Base-by-base conservation (phyloP, 1,139 yeast species). In the Suhomyces kunorum region DNA sequence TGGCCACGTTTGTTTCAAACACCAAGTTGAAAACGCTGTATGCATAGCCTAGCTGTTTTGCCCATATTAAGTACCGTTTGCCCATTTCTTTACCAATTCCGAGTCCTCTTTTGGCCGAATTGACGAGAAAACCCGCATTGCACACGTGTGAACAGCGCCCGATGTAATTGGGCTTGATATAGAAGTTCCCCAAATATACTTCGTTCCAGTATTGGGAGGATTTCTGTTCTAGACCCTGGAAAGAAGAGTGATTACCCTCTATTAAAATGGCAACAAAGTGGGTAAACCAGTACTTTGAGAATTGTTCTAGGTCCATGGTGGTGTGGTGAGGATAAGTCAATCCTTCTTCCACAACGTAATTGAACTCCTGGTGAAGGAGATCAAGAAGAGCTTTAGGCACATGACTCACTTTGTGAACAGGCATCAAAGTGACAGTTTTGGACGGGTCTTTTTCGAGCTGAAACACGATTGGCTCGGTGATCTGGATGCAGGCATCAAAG, bases 21-120 rank as follows among this genome's bases (percentile, higher is more conserved):
- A 87, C 95, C 39, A 87, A 67, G 57, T 87, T 87, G 68, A 84
- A 87, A n/a, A 87, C 89, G 7, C 88, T 80, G 54, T 84, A 85
- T 5, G 73, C 78, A 61, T 81, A 87, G 0, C 95, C 95, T 32
- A 87, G 63, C 39, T 69, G 54, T 0, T 89, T 88, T 0, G 89
- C 95, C 74, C 82, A 76, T 31, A 62, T 58, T 32, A 86, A 56
- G 53, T 84, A 87, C 32, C 72, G 64, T 40, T 63, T 60, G 7
- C 90, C 95, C 56, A 87, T 56, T 17, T 73, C 74, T 30, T 66
- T 69, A 1, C 95, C 95, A 9, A 84, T 59, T 1, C 81, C 77
- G 34, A 72, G 56, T 0, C 90, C 89, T 46, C 95, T 68, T 35
- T 66, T 65, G 0, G 46, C 43, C 15, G 71, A 68, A 45, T 74